Percentiles rank a stretch among this genome's conserved stretches.
These are phyloP conservation scores for Stachybotrys elegans DNA, from an alignment of 2,329 filamentous ascomycete genomes.

Conservation along the genomic window DNA sequence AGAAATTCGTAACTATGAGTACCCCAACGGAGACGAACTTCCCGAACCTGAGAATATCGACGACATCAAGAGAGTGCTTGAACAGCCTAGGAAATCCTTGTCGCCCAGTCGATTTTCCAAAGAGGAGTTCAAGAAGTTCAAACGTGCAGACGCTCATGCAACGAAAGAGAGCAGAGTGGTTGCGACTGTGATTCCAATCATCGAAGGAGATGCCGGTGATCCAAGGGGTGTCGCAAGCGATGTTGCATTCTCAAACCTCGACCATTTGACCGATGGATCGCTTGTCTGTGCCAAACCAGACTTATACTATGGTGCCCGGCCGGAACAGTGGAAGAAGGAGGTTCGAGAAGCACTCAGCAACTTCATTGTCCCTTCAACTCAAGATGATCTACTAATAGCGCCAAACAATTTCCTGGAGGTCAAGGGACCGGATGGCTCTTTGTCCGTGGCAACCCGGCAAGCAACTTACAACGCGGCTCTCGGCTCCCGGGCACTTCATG, in stretches of 20 bases:
- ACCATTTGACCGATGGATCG: conserved; percentile 27
- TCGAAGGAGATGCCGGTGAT: conserved; percentile 19
- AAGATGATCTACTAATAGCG: conserved; percentile 21
- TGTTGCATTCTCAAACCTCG: conserved; percentile 28
- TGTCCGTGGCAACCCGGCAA: conserved; percentile 24
- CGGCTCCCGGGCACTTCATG: conserved; percentile 27
- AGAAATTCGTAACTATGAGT: too few relatives aligned
- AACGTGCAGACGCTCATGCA: conserved; percentile 19
- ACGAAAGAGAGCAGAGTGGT: conserved; percentile 27
- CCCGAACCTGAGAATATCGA: conserved; percentile 14
- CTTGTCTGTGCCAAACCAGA: conserved; percentile 25
- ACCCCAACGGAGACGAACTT: conserved; percentile 9
- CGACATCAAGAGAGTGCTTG: conserved; percentile 11
- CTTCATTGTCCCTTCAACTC: conserved; percentile 26
- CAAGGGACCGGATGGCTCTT: conserved; percentile 26
- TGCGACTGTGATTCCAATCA: conserved; percentile 24
- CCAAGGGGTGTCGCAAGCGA: conserved; percentile 18
- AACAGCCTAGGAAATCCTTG: conserved; percentile 21
- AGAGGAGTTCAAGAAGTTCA: conserved; percentile 23
- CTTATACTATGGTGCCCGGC: conserved; percentile 26
- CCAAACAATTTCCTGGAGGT: conserved; percentile 35
- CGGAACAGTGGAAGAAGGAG: conserved; percentile 20
- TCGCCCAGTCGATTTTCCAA: conserved; percentile 29
- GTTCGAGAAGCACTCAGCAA: conserved; percentile 18
- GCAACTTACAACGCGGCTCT: conserved; percentile 29